Evolutionary conservation across 2,329 filamentous ascomycete species (phyloP).

Genomic region (Tolypocladium amazonense): DNA sequence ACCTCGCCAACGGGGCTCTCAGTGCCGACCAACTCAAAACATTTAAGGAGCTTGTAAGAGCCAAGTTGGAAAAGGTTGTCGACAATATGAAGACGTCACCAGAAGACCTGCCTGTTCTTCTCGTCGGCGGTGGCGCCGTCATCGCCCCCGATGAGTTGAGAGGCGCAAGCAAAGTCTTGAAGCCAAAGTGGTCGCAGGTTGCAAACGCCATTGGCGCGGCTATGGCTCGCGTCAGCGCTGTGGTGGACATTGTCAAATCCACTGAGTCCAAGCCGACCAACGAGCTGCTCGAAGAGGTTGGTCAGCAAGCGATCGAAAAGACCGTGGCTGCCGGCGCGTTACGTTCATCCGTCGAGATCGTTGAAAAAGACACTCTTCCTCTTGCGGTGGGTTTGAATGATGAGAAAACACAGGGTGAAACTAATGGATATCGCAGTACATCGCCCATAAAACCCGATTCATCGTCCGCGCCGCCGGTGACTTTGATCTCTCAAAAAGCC

Average conservation of each 20-base stretch:
- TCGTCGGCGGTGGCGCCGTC: slow-evolving; percentile 54
- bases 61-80: slow-evolving; percentile 43
- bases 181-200: slow-evolving; percentile 45
- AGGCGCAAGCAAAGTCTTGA: slow-evolving; percentile 45
- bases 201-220: slow-evolving; percentile 58
- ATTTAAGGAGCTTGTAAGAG: slow-evolving; percentile 30
- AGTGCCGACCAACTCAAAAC: slow-evolving; percentile 21
- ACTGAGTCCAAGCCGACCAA: slow-evolving; percentile 28
- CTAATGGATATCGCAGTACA: slow-evolving; percentile 23
- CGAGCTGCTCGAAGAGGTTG: slow-evolving; percentile 27
- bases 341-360: slow-evolving; percentile 31
- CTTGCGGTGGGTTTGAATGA: slow-evolving; percentile 28
- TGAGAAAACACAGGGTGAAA: not conserved
- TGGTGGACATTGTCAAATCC: slow-evolving; percentile 39
- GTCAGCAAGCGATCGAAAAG: slow-evolving; percentile 29
- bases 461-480: slow-evolving; percentile 51
- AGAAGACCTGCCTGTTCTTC: slow-evolving; percentile 45
- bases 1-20: slow-evolving; percentile 21
- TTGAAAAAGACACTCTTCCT: slow-evolving; percentile 43
- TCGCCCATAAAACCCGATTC: slow-evolving; percentile 42
- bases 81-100: slow-evolving; percentile 55
- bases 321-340: slow-evolving; percentile 34
- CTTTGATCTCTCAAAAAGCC: slow-evolving; percentile 30
- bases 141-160: slow-evolving; percentile 43
- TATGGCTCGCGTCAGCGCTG: slow-evolving; percentile 46